Evolutionary conservation across 2,329 filamentous ascomycete genomes (phyloP).

Genomic region (Pseudogymnoascus sp.): DNA sequence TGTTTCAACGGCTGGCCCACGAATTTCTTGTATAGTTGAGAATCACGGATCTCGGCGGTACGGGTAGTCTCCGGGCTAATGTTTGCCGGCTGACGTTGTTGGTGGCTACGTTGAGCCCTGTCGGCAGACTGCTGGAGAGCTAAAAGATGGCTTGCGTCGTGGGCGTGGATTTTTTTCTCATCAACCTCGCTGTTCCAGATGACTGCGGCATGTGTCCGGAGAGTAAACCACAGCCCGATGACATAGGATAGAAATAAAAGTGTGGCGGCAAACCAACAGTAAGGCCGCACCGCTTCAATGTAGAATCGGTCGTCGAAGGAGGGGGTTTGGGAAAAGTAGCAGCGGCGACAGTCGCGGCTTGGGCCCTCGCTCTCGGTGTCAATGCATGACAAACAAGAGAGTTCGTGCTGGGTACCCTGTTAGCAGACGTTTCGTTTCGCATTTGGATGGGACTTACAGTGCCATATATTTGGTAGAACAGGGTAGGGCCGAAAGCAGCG

Average conservation of each 20-base stretch:
- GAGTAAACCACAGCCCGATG: constrained; percentile 89
- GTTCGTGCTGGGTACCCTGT: constrained; percentile 59
- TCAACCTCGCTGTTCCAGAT: constrained; percentile 88
- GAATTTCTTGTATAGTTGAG: constrained; percentile 86
- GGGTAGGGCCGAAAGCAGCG: constrained; percentile 85
- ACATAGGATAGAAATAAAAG: constrained; percentile 88
- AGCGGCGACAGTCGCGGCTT: constrained; percentile 73
- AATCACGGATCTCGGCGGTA: constrained; percentile 66
- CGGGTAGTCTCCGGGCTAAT: constrained; percentile 18
- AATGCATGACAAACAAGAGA: constrained; percentile 67
- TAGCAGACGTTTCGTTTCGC: constrained; percentile 24
- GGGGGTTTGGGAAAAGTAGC: constrained; percentile 85
- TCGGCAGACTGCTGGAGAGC: constrained; percentile 17
- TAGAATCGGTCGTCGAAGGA: constrained; percentile 84
- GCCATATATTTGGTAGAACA: constrained; percentile 98
- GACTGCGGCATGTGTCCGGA: constrained; percentile 89
- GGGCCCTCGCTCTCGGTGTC: constrained; percentile 34
- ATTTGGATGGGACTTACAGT: constrained; percentile 46
- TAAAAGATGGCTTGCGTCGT: constrained; percentile 21
- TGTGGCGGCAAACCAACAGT: constrained; percentile 79
- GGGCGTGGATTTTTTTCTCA: constrained; percentile 53
- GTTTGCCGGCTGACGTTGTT: constrained; percentile 21
- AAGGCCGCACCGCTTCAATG: constrained; percentile 80
- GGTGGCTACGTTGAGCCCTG: constrained; percentile 17
- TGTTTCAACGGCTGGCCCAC: constrained; percentile 83